Evolutionary conservation across 2,329 filamentous ascomycete species (phyloP).

Genomic region (Pestalotiopsis sp.): DNA sequence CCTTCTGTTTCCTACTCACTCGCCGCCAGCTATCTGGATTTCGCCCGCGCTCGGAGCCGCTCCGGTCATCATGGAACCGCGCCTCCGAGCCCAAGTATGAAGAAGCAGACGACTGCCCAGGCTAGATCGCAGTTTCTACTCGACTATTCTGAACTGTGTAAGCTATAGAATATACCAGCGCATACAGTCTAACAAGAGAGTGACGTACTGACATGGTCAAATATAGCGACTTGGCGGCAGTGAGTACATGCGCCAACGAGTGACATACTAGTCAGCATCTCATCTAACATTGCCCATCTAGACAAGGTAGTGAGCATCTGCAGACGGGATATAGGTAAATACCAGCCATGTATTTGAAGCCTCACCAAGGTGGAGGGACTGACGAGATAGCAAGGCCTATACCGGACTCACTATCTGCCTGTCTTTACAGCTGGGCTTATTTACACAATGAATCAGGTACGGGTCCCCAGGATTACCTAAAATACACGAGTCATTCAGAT

Average conservation of each 20-base stretch:
- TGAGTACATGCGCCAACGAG: slow-evolving; percentile 12
- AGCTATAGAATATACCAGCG: not conserved
- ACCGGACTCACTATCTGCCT: slow-evolving; percentile 20
- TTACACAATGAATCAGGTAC: slow-evolving; percentile 39
- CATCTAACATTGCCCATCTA: not conserved
- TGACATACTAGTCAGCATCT: no score
- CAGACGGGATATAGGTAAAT: slow-evolving; percentile 22
- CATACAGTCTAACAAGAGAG: not conserved
- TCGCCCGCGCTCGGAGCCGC: not conserved
- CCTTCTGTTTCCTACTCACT: not conserved
- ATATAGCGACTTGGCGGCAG: slow-evolving; percentile 23
- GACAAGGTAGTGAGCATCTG: slow-evolving; percentile 24
- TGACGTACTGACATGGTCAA: not conserved
- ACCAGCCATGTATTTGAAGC: not conserved
- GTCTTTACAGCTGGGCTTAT: slow-evolving; percentile 31
- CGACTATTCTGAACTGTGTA: slow-evolving; percentile 3
- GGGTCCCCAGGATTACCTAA: not conserved
- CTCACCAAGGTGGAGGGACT: not conserved
- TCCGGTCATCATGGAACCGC: not conserved
- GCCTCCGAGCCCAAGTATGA: not conserved
- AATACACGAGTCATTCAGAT: not conserved
- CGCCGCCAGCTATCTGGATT: not conserved
- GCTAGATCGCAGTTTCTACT: not conserved
- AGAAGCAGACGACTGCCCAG: not conserved
- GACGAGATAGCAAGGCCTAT: not conserved